Evolutionary conservation across 176 grass and related monocot species (phyloP).

Genomic region (Ananas comosus): DNA sequence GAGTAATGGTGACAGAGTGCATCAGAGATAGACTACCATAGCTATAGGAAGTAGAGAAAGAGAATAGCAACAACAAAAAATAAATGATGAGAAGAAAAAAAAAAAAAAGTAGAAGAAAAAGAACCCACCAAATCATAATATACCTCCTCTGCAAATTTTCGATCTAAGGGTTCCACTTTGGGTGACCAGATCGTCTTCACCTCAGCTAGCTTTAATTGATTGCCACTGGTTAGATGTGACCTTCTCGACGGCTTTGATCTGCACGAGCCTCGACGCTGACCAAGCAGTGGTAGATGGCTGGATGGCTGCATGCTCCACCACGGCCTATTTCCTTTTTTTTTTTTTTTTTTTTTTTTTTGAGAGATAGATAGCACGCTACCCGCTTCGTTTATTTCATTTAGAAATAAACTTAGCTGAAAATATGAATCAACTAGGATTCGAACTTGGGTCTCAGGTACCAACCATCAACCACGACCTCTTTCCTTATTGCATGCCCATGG

Average conservation of each 20-base stretch:
- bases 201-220: conserved; percentile 31
- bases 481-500: conserved; percentile 50
- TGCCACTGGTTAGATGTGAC: conserved; percentile 77
- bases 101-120: no score
- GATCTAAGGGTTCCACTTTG: conserved; percentile 9
- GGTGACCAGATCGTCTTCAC: conserved; percentile 2
- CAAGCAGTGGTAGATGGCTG: conserved; percentile 19
- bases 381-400: no score
- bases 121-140: conserved; percentile 1
- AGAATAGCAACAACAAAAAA: no score
- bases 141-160: neutral
- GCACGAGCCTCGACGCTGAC: conserved; percentile 64
- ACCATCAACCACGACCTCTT: conserved; percentile 16
- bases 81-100: no score
- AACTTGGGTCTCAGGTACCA: neutral
- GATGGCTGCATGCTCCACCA: conserved; percentile 20
- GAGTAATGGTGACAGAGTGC: no score
- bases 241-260: conserved; percentile 93
- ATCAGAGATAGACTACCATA: no score
- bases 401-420: no score
- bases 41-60: no score
- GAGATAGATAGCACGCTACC: no score
- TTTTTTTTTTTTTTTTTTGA: no score
- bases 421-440: conserved; percentile 18
- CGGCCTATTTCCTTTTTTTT: conserved; percentile 37